A percentile compares a stretch with the other conserved stretches of the same genome.
These are phyloP conservation scores for Aspergillus unguis DNA, from an alignment of 2,329 filamentous ascomycete species.

Conservation along the genomic window DNA sequence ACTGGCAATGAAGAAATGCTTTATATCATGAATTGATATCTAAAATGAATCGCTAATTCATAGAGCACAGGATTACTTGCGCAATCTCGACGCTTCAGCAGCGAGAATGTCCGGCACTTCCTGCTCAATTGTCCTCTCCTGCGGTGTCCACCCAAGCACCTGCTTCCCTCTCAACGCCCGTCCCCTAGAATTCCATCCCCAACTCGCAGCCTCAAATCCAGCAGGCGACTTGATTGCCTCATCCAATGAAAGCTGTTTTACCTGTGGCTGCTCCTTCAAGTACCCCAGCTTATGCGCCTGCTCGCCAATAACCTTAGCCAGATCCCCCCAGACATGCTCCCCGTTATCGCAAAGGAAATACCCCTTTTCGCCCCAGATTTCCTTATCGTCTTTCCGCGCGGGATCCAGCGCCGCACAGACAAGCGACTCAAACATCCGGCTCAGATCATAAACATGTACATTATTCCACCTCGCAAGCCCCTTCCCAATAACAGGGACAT, in stretches of 20 bases:
- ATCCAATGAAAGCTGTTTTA: slow-evolving; percentile 35
- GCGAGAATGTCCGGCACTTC: slow-evolving; percentile 53
- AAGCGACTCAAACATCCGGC: slow-evolving; percentile 52
- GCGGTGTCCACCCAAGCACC: slow-evolving; percentile 58
- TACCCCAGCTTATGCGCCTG: slow-evolving; percentile 52
- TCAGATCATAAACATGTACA: slow-evolving; percentile 61
- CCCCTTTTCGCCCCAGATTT: slow-evolving; percentile 57
- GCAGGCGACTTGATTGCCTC: slow-evolving; percentile 46
- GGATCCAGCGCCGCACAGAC: slow-evolving; percentile 51
- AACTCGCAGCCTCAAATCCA: slow-evolving; percentile 51
- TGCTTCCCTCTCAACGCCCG: slow-evolving; percentile 54
- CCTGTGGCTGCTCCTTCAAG: slow-evolving; percentile 38
- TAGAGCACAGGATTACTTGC: not conserved
- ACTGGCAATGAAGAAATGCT: too few species aligned
- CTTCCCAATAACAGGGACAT: slow-evolving; percentile 53
- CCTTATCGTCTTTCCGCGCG: slow-evolving; percentile 32
- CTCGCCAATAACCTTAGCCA: slow-evolving; percentile 49
- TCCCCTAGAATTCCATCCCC: slow-evolving; percentile 61
- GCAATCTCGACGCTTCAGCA: slow-evolving; percentile 28
- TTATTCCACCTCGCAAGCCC: slow-evolving; percentile 60
- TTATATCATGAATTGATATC: too few species aligned
- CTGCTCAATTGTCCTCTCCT: slow-evolving; percentile 48
- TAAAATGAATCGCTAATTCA: not conserved
- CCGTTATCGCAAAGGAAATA: slow-evolving; percentile 68
- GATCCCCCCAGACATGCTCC: slow-evolving; percentile 61